A percentile compares a stretch with the other conserved stretches of the same genome.
phyloP scores from a whole-genome alignment of 2,329 filamentous ascomycete species.

The Pyricularia sp. region DNA sequence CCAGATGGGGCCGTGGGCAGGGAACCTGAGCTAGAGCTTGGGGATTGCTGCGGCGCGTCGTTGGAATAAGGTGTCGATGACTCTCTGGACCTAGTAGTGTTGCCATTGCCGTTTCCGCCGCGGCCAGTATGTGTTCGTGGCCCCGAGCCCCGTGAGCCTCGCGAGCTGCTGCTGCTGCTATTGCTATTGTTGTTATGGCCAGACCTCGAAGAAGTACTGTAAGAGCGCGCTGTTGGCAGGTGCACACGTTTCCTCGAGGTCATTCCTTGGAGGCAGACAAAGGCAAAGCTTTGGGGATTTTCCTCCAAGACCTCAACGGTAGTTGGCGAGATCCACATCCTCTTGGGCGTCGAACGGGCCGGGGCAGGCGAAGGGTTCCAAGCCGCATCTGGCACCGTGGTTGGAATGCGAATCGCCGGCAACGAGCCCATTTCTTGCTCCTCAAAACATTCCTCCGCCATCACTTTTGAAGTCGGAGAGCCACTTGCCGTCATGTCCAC shows the following conservation, averaged over 20 bases:
- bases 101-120: neutral
- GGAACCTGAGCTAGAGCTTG: slow-evolving; percentile 1
- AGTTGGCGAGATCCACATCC: neutral
- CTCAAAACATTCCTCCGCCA: slow-evolving; percentile 73
- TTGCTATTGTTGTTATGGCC: neutral
- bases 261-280: neutral
- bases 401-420: slow-evolving; percentile 61
- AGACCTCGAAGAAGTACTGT: slow-evolving; percentile 2
- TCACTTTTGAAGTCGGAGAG: slow-evolving; percentile 51
- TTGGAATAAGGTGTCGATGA: neutral
- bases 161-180: neutral
- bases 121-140: neutral
- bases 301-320: slow-evolving; percentile 1
- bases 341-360: neutral
- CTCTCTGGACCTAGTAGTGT: slow-evolving; percentile 1
- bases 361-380: slow-evolving; percentile 51
- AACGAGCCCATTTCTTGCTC: slow-evolving; percentile 72
- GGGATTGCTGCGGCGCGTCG: neutral
- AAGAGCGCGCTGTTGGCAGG: slow-evolving; percentile 3
- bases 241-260: neutral
- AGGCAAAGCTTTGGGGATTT: neutral
- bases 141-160: slow-evolving; percentile 3
- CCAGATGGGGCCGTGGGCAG: neutral
- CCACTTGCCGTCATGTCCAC: slow-evolving; percentile 15
- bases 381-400: slow-evolving; percentile 48